These are phyloP conservation scores for Incumbomyces lentus DNA, from an alignment of 2,329 filamentous ascomycete species.

Conservation along the genomic window DNA sequence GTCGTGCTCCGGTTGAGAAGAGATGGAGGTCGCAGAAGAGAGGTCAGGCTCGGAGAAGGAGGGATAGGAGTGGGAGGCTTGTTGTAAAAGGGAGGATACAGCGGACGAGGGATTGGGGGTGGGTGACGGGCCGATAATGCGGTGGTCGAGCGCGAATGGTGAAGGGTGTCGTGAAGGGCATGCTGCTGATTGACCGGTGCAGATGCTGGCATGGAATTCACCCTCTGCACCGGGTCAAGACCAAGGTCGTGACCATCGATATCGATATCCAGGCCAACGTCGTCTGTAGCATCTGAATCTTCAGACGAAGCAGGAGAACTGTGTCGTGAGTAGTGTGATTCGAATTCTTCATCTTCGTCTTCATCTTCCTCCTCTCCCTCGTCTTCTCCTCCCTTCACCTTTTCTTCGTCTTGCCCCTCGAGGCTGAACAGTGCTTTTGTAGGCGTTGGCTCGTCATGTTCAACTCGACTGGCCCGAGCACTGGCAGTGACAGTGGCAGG, in stretches of 20 bases:
- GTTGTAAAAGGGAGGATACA: conserved; percentile 91
- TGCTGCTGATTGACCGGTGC: not conserved
- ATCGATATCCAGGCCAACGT: conserved; percentile 15
- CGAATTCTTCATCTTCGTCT: conserved; percentile 34
- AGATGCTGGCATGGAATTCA: conserved; percentile 3
- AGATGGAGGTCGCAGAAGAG: conserved; percentile 65
- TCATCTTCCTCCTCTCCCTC: conserved; percentile 12
- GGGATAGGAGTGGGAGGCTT: conserved; percentile 90
- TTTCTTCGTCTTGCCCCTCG: conserved; percentile 8
- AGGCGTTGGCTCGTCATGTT: conserved; percentile 1
- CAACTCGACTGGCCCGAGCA: conserved; percentile 1
- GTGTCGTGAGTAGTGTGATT: conserved; percentile 35
- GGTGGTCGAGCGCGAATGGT: conserved; percentile 7
- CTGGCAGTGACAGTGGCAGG: conserved; percentile 14
- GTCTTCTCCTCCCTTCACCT: conserved; percentile 7
- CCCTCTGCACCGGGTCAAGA: conserved; percentile 2
- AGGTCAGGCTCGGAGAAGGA: conserved; percentile 84
- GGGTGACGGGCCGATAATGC: conserved; percentile 10
- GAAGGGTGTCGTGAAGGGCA: conserved; percentile 13
- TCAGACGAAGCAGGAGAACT: conserved; percentile 26
- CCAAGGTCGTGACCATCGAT: conserved; percentile 11
- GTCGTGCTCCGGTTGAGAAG: conserved; percentile 35
- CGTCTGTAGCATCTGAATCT: conserved; percentile 13
- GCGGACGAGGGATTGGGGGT: conserved; percentile 33
- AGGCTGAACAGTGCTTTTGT: conserved; percentile 12